Evolutionary conservation across 345 rosid genomes (phyloP).

Genomic region (Bruguiera parviflora): DNA sequence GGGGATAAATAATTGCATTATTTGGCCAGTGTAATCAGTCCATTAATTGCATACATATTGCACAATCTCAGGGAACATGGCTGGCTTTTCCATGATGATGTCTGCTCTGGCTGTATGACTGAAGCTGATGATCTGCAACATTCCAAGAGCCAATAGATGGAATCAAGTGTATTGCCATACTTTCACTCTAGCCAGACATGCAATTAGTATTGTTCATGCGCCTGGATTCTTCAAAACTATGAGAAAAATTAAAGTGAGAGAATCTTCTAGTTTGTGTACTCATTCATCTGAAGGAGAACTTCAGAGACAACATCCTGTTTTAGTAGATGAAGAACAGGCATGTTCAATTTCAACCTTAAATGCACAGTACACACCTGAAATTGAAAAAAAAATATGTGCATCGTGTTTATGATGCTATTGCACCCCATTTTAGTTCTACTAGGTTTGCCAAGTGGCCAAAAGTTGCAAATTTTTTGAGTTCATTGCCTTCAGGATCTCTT

Average conservation of each 20-base stretch:
- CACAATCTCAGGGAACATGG: not conserved
- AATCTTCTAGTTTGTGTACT: constrained; percentile 23
- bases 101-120: constrained; percentile 15
- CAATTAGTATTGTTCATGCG: constrained; percentile 7
- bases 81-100: constrained; percentile 28
- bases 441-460: constrained; percentile 96
- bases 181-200: not conserved
- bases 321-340: constrained; percentile 23
- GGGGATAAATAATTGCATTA: not conserved
- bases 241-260: constrained; percentile 56
- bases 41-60: not conserved
- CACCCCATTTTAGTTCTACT: constrained; percentile 94
- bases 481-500: constrained; percentile 70
- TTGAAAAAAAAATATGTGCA: constrained; percentile 93
- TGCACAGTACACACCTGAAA: constrained; percentile 69
- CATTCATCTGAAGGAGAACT: constrained; percentile 26
- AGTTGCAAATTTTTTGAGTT: constrained; percentile 68
- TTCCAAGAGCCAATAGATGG: constrained; percentile 19
- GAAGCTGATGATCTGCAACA: constrained; percentile 40
- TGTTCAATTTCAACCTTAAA: constrained; percentile 40
- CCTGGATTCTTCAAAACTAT: constrained; percentile 27
- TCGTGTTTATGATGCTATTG: constrained; percentile 83
- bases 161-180: constrained; percentile 8
- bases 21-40: too few relatives aligned
- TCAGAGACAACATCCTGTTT: constrained; percentile 15